A percentile compares a stretch with the other conserved stretches of the same genome.
Conservation (phyloP, 805 yeast species). For the Schizosaccharomyces cryophilus region DNA sequence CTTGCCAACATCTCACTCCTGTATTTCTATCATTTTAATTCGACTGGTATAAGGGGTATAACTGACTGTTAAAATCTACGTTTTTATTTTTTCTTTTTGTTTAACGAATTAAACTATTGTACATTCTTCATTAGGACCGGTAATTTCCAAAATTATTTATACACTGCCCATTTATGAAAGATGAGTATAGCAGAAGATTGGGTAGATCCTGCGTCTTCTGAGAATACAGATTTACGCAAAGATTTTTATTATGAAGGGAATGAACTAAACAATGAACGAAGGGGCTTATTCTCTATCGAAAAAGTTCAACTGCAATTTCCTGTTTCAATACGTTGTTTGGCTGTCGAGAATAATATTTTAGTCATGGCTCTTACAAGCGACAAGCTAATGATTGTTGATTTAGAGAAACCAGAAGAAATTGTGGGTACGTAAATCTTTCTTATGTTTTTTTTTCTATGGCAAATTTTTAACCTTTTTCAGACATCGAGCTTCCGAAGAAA, state of each 20-base stretch:
- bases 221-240: not conserved
- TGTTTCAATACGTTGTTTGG: slow-evolving; percentile 24
- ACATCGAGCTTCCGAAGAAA: slow-evolving; percentile 12
- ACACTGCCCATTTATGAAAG: not conserved
- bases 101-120: too few relatives aligned
- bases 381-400: slow-evolving; percentile 34
- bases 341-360: slow-evolving; percentile 31
- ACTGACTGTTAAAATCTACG: too few relatives aligned
- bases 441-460: slow-evolving; percentile 1
- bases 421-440: slow-evolving; percentile 18
- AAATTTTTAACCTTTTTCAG: slow-evolving; percentile 3
- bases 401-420: slow-evolving; percentile 39
- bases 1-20: too few relatives aligned
- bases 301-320: slow-evolving; percentile 29
- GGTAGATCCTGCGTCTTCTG: not conserved
- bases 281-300: slow-evolving; percentile 13
- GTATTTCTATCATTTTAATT: too few relatives aligned
- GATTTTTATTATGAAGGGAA: not conserved
- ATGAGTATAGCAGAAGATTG: not conserved
- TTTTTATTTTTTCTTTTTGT: too few relatives aligned
- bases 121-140: not conserved
- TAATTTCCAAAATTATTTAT: not conserved
- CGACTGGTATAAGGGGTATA: too few relatives aligned
- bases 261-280: not conserved
- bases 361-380: slow-evolving; percentile 30